Evolutionary conservation across 495 filamentous ascomycete genomes (phyloP).

Genomic region (Thozetella sp.): DNA sequence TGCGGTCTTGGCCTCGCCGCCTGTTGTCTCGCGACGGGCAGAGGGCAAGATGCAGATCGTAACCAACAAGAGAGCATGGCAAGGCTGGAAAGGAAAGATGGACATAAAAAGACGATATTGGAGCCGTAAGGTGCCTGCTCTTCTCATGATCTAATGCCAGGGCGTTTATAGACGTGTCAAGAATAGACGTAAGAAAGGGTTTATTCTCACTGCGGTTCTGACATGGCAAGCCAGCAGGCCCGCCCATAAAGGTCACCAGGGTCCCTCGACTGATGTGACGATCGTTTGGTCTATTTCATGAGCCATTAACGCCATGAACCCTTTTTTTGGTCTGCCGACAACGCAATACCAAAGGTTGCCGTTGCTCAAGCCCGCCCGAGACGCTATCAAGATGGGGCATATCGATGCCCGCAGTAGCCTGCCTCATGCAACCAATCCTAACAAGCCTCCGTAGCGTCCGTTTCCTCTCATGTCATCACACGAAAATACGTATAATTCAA

Average conservation of each 20-base stretch:
- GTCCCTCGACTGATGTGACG: neutral
- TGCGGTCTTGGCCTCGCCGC: too few species aligned
- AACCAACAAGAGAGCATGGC: neutral
- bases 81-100: neutral
- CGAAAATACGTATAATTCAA: slow-evolving; percentile 1
- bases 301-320: neutral
- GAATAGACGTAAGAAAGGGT: slow-evolving; percentile 12
- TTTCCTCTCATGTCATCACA: neutral
- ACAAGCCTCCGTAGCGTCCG: neutral
- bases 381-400: neutral
- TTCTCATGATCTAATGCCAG: neutral
- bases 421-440: slow-evolving; percentile 1
- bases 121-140: neutral
- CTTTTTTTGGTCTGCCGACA: slow-evolving; percentile 2
- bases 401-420: neutral
- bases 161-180: slow-evolving; percentile 20
- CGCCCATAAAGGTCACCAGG: neutral
- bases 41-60: neutral
- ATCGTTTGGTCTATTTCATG: slow-evolving; percentile 1
- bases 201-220: slow-evolving; percentile 18
- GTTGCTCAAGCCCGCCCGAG: slow-evolving; percentile 1
- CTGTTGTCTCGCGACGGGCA: neutral
- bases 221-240: too few species aligned
- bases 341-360: neutral
- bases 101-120: neutral